Conservation (phyloP, 2,329 filamentous ascomycete species). For the Ustulina deusta region DNA sequence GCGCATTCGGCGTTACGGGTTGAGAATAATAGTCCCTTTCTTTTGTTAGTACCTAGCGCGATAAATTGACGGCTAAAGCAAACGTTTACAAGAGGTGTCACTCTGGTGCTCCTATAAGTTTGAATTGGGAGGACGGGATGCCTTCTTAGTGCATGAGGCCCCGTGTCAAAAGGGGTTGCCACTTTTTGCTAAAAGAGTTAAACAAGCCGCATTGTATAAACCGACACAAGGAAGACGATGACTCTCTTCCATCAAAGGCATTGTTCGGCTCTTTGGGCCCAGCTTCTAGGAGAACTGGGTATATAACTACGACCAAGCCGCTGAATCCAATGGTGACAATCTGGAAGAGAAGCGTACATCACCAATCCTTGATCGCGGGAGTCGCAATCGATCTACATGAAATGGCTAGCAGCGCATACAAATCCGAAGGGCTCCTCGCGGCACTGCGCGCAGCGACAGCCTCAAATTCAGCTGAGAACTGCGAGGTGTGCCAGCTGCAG, state of each 20-base stretch:
- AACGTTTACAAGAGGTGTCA: too few species aligned
- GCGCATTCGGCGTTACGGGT: background rate
- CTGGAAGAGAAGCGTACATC: background rate
- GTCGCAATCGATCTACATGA: background rate
- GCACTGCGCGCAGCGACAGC: conserved; percentile 4
- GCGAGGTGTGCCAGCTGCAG: conserved; percentile 11
- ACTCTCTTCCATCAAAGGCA: background rate
- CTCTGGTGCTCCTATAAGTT: too few species aligned
- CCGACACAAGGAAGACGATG: background rate
- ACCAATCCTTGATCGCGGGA: background rate
- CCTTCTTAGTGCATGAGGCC: background rate
- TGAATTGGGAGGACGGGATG: too few species aligned
- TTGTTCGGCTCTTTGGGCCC: background rate
- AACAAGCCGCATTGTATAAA: background rate
- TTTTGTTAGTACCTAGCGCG: too few species aligned
- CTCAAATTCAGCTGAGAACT: conserved; percentile 10
- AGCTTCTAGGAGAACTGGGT: background rate
- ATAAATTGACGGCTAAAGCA: too few species aligned
- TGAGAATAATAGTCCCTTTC: too few species aligned
- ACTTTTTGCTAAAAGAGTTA: background rate
- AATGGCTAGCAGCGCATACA: conserved; percentile 11
- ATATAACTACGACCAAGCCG: background rate
- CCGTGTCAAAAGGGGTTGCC: background rate
- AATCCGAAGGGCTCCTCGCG: conserved; percentile 1
- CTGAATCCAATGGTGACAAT: background rate